Evolutionary conservation across 1,139 yeast species (phyloP).

Genomic region (Arxiozyma bovina): DNA sequence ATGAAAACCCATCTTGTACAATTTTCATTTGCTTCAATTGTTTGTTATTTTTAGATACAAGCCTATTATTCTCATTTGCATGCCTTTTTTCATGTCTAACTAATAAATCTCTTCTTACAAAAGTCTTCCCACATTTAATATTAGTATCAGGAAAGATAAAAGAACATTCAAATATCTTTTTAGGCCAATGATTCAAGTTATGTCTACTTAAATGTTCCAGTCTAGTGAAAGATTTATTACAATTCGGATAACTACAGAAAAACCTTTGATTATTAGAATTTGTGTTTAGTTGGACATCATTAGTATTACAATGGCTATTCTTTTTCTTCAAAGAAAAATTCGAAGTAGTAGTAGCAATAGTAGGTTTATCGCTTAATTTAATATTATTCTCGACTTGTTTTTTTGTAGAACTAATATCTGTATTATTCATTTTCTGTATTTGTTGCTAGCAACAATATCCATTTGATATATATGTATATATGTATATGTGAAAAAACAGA

Average conservation of each 20-base stretch:
- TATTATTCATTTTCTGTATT: neutral
- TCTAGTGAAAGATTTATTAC: conserved; percentile 35
- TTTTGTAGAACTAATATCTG: neutral
- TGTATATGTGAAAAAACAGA: no score
- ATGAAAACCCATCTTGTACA: neutral
- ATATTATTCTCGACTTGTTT: neutral
- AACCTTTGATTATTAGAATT: conserved; percentile 8
- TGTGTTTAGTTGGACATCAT: neutral
- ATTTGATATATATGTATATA: no score
- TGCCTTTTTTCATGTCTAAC: conserved; percentile 48
- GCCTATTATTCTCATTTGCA: conserved; percentile 13
- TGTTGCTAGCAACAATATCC: neutral
- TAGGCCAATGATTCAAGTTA: conserved; percentile 35
- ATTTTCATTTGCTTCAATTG: neutral
- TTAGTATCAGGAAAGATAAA: conserved; percentile 29
- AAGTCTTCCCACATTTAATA: conserved; percentile 44
- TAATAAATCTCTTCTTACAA: conserved; percentile 49
- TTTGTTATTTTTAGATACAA: neutral
- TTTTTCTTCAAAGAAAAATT: neutral
- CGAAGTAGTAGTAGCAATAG: neutral
- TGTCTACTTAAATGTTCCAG: conserved; percentile 35
- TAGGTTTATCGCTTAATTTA: neutral
- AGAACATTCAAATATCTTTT: conserved; percentile 41
- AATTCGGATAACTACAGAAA: conserved; percentile 35
- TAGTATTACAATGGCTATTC: neutral